Base-by-base conservation (phyloP, 345 rosid species). In the Murraya koenigii region DNA sequence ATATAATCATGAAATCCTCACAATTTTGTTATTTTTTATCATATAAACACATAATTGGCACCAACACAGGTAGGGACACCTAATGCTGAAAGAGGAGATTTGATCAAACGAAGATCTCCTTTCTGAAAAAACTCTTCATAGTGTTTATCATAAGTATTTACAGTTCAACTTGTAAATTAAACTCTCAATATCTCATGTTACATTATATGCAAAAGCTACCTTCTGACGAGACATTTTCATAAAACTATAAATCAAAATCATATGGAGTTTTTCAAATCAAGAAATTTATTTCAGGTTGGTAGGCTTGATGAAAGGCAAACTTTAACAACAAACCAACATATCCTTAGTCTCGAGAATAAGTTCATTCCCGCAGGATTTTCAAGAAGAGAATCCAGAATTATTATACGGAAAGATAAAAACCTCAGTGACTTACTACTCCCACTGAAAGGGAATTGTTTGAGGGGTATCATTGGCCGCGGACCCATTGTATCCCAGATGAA, bases 381-480 rank as follows among this genome's bases (percentile, higher is more conserved):
- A 60, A 26, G 13, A 22, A 30, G n/a, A 33, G 63, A 75, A 78
- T 75, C 77, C 80, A 70, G 55, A 59, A 69, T 22, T 65, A 55
- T 69, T 75, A 19, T 5, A 39, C 52, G 49, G 28, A 44, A 58
- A 10, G 23, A 26, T 44, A 13, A 23, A 26, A 47, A 17, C 47
- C 22, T 49, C 2, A 47, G 67, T 36, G 19, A 25, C 55, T 75
- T 73, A 39, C 78, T 82, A 85, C 81, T 88, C 87, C 96, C 97
- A 92, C 25, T 81, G 90, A 81, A 92, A 88, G 63, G 94, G 94
- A 83, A 90, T 84, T 41, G 90, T 78, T 81, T 83, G 87, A 65
- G 88, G 75, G 71, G 83, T 80, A 74, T 86, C 86, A 74, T 75
- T 80, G 59, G 77, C 82, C 0, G 85, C 80, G 10, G 88, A 84